Percentiles rank a stretch among this genome's conserved stretches.
These are phyloP conservation scores for Fragilariopsis cylindrus DNA, from an alignment of 108 stramenopile species.

Conservation along the genomic window DNA sequence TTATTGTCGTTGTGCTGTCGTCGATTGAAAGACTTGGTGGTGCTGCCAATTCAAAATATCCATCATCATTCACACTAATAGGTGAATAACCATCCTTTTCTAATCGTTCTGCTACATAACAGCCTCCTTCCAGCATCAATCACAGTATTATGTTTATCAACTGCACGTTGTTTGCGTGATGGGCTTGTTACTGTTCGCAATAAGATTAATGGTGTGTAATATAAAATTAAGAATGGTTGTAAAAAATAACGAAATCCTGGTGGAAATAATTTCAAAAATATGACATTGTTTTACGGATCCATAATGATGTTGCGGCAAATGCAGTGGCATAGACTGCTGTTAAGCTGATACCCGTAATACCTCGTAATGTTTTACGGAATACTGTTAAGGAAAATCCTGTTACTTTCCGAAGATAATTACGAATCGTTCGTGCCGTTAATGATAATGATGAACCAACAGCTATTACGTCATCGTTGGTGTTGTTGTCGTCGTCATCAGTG, in stretches of 20 bases:
- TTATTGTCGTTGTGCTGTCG: background rate
- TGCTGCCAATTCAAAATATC: slow-evolving; percentile 23
- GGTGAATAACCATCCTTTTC: slow-evolving; percentile 55
- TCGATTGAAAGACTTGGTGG: slow-evolving; percentile 12
- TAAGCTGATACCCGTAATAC: slow-evolving; percentile 59
- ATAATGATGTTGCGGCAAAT: slow-evolving; percentile 28
- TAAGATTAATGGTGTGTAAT: slow-evolving; percentile 62
- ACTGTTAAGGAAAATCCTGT: slow-evolving; percentile 75
- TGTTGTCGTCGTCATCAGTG: background rate
- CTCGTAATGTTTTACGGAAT: slow-evolving; percentile 55
- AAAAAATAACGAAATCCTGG: slow-evolving; percentile 61
- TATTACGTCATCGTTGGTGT: background rate
- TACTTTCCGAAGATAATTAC: slow-evolving; percentile 35
- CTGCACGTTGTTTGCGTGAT: slow-evolving; percentile 31
- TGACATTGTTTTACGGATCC: slow-evolving; percentile 38
- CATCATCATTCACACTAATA: slow-evolving; percentile 36
- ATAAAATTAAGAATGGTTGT: slow-evolving; percentile 66
- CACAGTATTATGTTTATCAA: slow-evolving; percentile 42
- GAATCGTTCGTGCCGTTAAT: background rate
- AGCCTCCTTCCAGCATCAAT: slow-evolving; percentile 62
- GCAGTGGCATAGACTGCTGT: slow-evolving; percentile 40
- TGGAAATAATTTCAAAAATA: slow-evolving; percentile 33
- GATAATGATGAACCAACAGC: background rate
- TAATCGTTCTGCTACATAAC: slow-evolving; percentile 49
- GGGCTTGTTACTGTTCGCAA: slow-evolving; percentile 30